Base-by-base conservation (phyloP, 2,329 filamentous ascomycete species). In the Microdochium nivale region DNA sequence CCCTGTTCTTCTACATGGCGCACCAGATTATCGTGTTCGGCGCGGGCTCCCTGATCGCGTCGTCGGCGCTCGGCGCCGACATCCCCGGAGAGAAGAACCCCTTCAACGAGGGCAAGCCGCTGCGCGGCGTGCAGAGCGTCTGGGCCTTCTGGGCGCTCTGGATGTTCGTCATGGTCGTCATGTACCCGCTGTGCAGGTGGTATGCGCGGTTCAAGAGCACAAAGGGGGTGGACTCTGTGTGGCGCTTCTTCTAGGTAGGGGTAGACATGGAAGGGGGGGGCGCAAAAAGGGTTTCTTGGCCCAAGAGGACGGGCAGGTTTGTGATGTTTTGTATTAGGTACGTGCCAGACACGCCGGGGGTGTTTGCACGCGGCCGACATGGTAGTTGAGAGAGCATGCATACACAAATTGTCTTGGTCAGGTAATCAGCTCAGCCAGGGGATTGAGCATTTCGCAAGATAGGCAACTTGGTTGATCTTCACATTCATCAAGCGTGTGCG, bases 1-100 rank as follows among this genome's bases (percentile, higher is more conserved):
- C 73, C 0, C 55, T 76, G 3, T 76, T 75, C 62, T 76, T 75
- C 49, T 75, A 75, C 56, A 53, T 74, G 5, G 54, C 60, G 1
- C 72, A 76, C 51, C 55, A 73, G 35, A 35, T 67, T 16, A 35
- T 70, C 2, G 53, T 72, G 3, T 63, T 70, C 23, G 44, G 51
- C 1, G 27, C 67, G 0, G 64, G 60, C 1, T 24, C 47, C 1
- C 3, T 62, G 3, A 48, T 68, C 27, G 56, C 67, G 2, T 48
- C 44, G 0, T 51, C n/a, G n/a, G n/a, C 61, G n/a, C 66, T 71
- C 10, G 73, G 73, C 0, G 64, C 65, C 30, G 64, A 68, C 1
- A 61, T 63, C 46, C 46, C 46, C 1, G 67, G 55, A 5, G 51
- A 60, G 2, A 50, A 55, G 2, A 58, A 65, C 19, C 60, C 61